Evolutionary conservation across 2,329 filamentous ascomycete genomes (phyloP).

Genomic region (Knufia petricola): DNA sequence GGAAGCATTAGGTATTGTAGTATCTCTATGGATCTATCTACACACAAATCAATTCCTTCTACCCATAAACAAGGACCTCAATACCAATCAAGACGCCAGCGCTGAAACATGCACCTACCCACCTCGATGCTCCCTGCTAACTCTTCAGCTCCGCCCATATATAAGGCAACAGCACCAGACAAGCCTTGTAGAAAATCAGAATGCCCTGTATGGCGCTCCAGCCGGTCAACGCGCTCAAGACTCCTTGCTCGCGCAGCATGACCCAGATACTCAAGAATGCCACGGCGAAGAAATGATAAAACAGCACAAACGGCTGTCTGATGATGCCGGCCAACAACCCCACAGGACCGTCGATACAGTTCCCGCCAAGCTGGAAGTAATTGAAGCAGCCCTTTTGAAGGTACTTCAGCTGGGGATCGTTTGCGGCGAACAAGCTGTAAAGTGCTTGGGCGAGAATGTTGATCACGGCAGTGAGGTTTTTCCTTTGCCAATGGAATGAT

Average conservation of each 20-base stretch:
- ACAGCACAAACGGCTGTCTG: conserved; percentile 63
- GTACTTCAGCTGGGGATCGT: conserved; percentile 59
- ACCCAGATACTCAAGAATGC: conserved; percentile 80
- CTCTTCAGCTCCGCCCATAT: conserved; percentile 57
- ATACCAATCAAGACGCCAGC: no score
- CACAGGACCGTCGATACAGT: conserved; percentile 66
- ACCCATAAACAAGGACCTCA: no score
- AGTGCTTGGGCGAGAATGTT: conserved; percentile 96
- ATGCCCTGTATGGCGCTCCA: conserved; percentile 56
- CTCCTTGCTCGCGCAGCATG: conserved; percentile 42
- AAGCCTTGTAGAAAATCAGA: conserved; percentile 69
- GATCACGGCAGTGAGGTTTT: conserved; percentile 74
- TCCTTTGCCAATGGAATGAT: conserved; percentile 78
- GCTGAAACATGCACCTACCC: no score
- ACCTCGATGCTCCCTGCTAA: conserved; percentile 17
- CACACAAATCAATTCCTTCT: no score
- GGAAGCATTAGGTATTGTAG: no score
- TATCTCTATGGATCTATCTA: no score
- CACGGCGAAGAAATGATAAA: conserved; percentile 91
- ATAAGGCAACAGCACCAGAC: conserved; percentile 72
- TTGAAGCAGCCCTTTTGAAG: conserved; percentile 85
- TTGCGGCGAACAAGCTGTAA: conserved; percentile 81
- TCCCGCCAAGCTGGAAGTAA: conserved; percentile 71
- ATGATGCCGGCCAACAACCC: conserved; percentile 76
- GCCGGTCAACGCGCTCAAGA: conserved; percentile 47